Conservation (phyloP, 2,329 filamentous ascomycete genomes). For the Coniella vitis region DNA sequence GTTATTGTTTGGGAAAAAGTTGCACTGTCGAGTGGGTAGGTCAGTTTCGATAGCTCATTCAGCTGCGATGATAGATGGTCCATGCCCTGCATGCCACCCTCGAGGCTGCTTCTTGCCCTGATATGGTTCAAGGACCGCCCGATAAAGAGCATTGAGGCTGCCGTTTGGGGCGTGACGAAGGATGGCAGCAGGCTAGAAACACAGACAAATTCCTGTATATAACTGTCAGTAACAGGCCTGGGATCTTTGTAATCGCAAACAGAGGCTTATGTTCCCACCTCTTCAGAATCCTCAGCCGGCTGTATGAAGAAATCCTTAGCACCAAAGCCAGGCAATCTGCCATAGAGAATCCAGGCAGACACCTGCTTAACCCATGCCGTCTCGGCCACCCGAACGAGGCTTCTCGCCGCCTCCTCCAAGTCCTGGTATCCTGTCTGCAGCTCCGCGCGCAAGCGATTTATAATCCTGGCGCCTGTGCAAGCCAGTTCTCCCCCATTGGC, state of each 20-base stretch:
- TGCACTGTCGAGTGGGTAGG: conserved; percentile 66
- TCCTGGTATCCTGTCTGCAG: conserved; percentile 84
- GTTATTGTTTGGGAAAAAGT: conserved; percentile 66
- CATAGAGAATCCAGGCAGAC: conserved; percentile 86
- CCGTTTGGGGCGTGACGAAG: conserved; percentile 69
- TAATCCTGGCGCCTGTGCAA: conserved; percentile 65
- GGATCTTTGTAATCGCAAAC: neutral
- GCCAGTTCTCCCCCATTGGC: conserved; percentile 20
- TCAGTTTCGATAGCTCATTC: conserved; percentile 58
- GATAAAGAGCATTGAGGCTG: conserved; percentile 81
- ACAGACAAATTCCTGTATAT: conserved; percentile 49
- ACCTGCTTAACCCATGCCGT: conserved; percentile 86
- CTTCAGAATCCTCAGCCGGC: conserved; percentile 34
- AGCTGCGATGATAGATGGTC: conserved; percentile 63
- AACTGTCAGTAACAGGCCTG: neutral
- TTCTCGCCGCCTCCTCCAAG: conserved; percentile 68
- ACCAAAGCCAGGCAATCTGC: conserved; percentile 70
- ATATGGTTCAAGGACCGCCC: conserved; percentile 86
- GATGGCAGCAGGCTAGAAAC: conserved; percentile 61
- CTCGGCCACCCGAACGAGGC: conserved; percentile 73
- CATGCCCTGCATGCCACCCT: conserved; percentile 41
- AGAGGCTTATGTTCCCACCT: conserved; percentile 27
- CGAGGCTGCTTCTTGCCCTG: conserved; percentile 45
- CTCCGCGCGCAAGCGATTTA: conserved; percentile 69
- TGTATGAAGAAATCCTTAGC: conserved; percentile 82